Evolutionary conservation across 441 rosid genomes (phyloP), one percentile per base, ranked within the genome.

Genomic region (Brassica hybrid): DNA sequence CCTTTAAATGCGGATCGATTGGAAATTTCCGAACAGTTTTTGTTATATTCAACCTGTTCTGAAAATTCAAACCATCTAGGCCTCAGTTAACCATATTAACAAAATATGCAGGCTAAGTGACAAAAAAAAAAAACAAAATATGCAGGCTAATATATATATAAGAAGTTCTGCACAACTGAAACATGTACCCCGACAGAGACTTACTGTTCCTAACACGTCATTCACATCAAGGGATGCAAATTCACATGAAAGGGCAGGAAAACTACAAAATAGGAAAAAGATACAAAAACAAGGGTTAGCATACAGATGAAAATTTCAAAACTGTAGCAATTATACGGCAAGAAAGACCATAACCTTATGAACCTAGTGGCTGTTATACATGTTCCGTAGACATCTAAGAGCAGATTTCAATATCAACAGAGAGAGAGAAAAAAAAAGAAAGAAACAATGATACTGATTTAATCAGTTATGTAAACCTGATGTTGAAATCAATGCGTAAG

Each of bases 21-120:
- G 99, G 88, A 85, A 79, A 96, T 80, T 96, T 96, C 61, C 93
- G 92, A 67, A 96, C 81, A 50, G 97, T 96, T 87, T 96, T 96
- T 79, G 96, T 94, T 84, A 96, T 90, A 84, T 96, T 96, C 87
- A 96, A 83, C 91, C 98, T 94, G 89, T 92, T 96, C 98, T 92
- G 98, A 60, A 89, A 84, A 82, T 36, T 81, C 58, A 78, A 81
- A 65, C 16, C 60, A 65, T 43, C 17, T 77, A 83, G 85, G 69
- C 48, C 62, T 16, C 65, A 48, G 59, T 17, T 68, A 9, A 45
- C 70, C 13, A 61, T 62, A 48, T 34, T 27, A 27, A 27, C 32
- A 27, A 27, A 4, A 27, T 27, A 27, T 27, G 32, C 32, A 27
- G 32, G 23, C 23, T 21, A 21, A 21, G 23, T 21, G 23, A 21